Percentiles rank a stretch among this genome's conserved stretches.
Conservation (phyloP, 495 filamentous ascomycete species). For the Penicillium salamii region DNA sequence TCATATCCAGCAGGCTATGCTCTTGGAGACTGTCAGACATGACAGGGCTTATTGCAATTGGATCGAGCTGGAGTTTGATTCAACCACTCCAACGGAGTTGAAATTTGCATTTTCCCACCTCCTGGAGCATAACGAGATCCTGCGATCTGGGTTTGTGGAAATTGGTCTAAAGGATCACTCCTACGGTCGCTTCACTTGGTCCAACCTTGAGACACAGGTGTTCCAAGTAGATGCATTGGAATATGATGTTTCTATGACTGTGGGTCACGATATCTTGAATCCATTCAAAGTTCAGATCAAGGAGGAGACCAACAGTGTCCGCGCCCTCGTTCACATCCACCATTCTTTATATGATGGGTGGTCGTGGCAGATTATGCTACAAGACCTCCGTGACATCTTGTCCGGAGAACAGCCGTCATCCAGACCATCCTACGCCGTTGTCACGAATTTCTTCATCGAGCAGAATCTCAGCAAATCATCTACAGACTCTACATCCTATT, state of each 20-base stretch:
- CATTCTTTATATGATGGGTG: constrained; percentile 84
- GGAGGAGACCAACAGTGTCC: constrained; percentile 18
- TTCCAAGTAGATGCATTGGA: constrained; percentile 37
- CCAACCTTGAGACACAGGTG: constrained; percentile 35
- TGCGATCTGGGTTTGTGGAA: constrained; percentile 67
- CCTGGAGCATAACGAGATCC: constrained; percentile 56
- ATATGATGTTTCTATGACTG: constrained; percentile 23
- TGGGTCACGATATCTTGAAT: constrained; percentile 46
- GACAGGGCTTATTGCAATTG: constrained; percentile 68
- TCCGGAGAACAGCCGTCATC: constrained; percentile 9
- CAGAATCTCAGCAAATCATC: constrained; percentile 36
- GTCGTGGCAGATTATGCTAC: constrained; percentile 70
- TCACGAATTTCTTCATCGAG: constrained; percentile 33
- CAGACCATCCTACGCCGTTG: constrained; percentile 25
- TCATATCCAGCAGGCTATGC: constrained; percentile 73
- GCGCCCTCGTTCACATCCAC: constrained; percentile 55
- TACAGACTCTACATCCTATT: constrained; percentile 57
- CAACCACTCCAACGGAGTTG: constrained; percentile 27
- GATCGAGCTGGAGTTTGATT: constrained; percentile 56
- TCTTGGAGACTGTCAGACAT: constrained; percentile 60
- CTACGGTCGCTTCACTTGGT: constrained; percentile 64
- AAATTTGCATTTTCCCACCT: constrained; percentile 45
- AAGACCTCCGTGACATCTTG: constrained; percentile 53
- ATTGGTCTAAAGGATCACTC: constrained; percentile 39
- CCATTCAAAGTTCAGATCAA: constrained; percentile 58